Conservation (phyloP, 306 rosid species). For the Sphenostylis stenocarpa region DNA sequence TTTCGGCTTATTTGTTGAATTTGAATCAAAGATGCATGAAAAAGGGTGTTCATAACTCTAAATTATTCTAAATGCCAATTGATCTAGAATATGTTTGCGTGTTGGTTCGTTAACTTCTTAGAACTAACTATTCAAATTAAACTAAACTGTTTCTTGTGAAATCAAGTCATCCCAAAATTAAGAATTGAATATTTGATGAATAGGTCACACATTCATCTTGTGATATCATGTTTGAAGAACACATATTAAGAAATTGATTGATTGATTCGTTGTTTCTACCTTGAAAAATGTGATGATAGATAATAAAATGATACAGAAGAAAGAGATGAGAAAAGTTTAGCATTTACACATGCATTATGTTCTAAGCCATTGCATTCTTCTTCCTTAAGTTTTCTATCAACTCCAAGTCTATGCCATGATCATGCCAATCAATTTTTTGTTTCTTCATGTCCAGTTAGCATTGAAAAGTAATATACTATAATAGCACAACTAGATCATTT, state of each 20-base stretch:
- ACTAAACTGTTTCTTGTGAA: background rate
- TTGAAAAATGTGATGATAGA: background rate
- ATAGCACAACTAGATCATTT: background rate
- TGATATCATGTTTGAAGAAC: background rate
- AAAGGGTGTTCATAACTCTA: background rate
- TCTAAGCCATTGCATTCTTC: constrained; percentile 17
- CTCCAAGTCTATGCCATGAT: background rate
- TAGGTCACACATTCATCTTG: background rate
- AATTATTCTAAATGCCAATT: background rate
- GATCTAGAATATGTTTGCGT: background rate
- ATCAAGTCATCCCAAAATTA: constrained; percentile 2
- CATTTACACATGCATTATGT: background rate
- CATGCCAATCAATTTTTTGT: background rate
- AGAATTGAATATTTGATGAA: background rate
- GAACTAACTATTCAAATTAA: background rate
- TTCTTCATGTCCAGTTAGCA: background rate
- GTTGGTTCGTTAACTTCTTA: background rate
- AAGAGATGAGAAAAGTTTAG: background rate
- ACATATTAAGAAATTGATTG: background rate
- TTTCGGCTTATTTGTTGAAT: too few species aligned
- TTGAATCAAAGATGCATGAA: background rate
- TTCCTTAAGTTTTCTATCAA: background rate
- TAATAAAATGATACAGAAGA: background rate
- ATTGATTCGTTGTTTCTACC: background rate
- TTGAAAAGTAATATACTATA: background rate